Conservation (phyloP, 495 filamentous ascomycete genomes). For the Penicillium coffeae region DNA sequence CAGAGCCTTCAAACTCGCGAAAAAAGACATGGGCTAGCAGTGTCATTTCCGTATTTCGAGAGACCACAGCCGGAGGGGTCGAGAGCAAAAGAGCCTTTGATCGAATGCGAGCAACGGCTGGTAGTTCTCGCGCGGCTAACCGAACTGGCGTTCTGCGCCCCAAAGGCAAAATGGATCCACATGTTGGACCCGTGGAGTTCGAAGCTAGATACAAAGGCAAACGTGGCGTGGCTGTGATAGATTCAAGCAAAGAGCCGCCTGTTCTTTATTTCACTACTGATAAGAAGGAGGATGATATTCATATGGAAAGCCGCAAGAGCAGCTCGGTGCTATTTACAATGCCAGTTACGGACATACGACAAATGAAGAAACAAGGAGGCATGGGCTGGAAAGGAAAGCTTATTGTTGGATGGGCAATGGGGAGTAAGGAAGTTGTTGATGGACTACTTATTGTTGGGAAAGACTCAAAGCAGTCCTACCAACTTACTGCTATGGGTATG, state of each 20-base stretch:
- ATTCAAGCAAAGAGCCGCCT: slow-evolving; percentile 40
- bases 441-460: slow-evolving; percentile 65
- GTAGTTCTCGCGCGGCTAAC: slow-evolving; percentile 61
- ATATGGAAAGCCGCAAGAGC: slow-evolving; percentile 38
- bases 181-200: slow-evolving; percentile 68
- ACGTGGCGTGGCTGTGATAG: slow-evolving; percentile 69
- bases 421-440: slow-evolving; percentile 68
- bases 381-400: slow-evolving; percentile 87
- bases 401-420: slow-evolving; percentile 76
- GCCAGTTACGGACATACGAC: slow-evolving; percentile 55
- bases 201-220: slow-evolving; percentile 66
- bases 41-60: slow-evolving; percentile 64
- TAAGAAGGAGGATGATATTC: slow-evolving; percentile 23
- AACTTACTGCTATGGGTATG: slow-evolving; percentile 68
- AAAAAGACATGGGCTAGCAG: slow-evolving; percentile 42
- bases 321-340: slow-evolving; percentile 42
- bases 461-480: slow-evolving; percentile 45
- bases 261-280: slow-evolving; percentile 44
- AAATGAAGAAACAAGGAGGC: slow-evolving; percentile 79
- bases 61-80: slow-evolving; percentile 61
- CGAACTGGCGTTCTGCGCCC: slow-evolving; percentile 63
- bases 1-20: neutral
- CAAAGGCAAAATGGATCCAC: slow-evolving; percentile 32
- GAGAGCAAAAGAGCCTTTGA: slow-evolving; percentile 67
- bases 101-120: slow-evolving; percentile 58